These are phyloP conservation scores for Zostera marina DNA, from an alignment of 116 monocot genomes.

Conservation along the genomic window DNA sequence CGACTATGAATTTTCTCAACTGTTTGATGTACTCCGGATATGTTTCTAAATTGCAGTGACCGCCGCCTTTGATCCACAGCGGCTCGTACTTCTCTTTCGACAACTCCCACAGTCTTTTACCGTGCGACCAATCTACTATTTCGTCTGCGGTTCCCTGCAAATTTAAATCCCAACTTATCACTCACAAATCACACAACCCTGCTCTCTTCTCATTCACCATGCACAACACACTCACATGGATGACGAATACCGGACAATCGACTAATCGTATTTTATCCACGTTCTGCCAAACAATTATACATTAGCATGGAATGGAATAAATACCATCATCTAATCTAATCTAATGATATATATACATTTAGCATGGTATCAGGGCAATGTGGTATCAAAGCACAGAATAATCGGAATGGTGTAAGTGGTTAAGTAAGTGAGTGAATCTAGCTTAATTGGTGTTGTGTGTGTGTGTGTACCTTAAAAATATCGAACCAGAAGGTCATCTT, in stretches of 20 bases:
- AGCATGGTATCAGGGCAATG: too few relatives aligned
- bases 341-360: too few relatives aligned
- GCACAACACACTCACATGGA: not conserved
- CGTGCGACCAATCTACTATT: constrained; percentile 81
- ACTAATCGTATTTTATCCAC: not conserved
- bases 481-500: constrained; percentile 95
- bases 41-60: constrained; percentile 88
- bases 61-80: constrained; percentile 83
- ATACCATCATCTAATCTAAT: too few relatives aligned
- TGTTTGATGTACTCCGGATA: constrained; percentile 89
- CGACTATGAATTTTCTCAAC: constrained; percentile 48
- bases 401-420: too few relatives aligned
- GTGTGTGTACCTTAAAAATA: constrained; percentile 70
- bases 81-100: constrained; percentile 87
- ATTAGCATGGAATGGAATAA: too few relatives aligned
- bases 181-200: too few relatives aligned
- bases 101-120: constrained; percentile 80
- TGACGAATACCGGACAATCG: not conserved
- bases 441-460: too few relatives aligned
- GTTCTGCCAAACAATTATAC: too few relatives aligned
- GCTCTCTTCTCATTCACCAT: too few relatives aligned
- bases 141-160: constrained; percentile 78
- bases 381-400: too few relatives aligned
- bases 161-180: too few relatives aligned
- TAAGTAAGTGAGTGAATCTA: too few relatives aligned